Evolutionary conservation across 192 early-diverging fungal species (phyloP), one percentile per base, ranked within the genome.

Genomic region (Mortierella antarctica): DNA sequence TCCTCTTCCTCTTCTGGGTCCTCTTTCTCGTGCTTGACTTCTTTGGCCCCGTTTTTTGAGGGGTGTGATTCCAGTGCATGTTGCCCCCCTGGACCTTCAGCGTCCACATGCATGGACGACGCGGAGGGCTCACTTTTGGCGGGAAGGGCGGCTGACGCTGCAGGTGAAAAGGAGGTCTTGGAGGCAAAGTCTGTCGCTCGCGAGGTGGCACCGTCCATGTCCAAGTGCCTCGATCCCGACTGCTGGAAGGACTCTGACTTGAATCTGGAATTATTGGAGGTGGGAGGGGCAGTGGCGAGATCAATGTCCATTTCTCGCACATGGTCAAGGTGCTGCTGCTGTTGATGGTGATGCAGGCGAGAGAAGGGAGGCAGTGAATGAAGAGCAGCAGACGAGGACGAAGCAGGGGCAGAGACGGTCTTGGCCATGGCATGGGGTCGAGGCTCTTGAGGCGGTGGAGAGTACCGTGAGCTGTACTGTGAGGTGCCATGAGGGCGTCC

Each of bases 341-440:
- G 62, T 18, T 53, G 62, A 13, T 44, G 57, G 20, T 40, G 59
- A 41, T 31, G 48, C 10, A 49, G 65, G 23, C 12, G 39, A 57
- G 20, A 17, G 50, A 6, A 3, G 48, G 11, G 21, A 59, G 46
- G 31, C 31, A 31, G 31, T 3, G 31, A 31, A 3, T 31, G 31
- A 31, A 31, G 31, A 31, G 31, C 31, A 31, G 31, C 31, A 20
- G 15, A 53, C 48, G 45, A 66, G n/a, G 73, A 74, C 39, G 54
- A 61, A 6, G 60, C 64, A 52, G 73, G 73, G 5, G 73, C 73
- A 55, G 73, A 74, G 21, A 74, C 65, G 18, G 73, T 74, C 73
- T 74, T 74, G 52, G 74, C 15, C 74, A 76, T 76, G 20, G 62
- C 18, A 62, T 15, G 60, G 17, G 59, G 67, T 8, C 59, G 60